Evolutionary conservation across 305 asterid species (phyloP), one percentile per base, ranked within the genome.

Genomic region (Fraxinus nigra): DNA sequence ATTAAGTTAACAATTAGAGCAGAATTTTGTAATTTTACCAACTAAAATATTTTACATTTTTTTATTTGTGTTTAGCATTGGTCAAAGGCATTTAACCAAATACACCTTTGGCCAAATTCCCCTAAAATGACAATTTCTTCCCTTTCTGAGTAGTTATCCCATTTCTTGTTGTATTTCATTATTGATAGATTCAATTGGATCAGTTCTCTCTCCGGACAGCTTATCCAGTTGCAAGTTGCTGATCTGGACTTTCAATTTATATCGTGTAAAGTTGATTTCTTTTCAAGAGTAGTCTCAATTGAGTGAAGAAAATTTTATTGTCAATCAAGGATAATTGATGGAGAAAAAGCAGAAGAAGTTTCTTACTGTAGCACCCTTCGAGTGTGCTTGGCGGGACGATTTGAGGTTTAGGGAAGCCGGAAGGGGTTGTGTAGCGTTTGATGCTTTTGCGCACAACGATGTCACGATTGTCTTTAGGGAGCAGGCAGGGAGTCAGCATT

Each of bases 361-460:
- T 81, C 94, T 95, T 8, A 95, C 98, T 0, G 99, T 95, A 63
- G 98, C 99, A 26, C 99, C 99, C 0, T 95, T 95, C 69, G 91
- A 95, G 87, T 95, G 98, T 78, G 98, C 98, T 30, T 95, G 99
- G 99, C 89, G 86, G 8, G 97, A 94, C 74, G 93, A 94, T 84
- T 85, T 94, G 79, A 85, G 95, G 86, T 95, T 95, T 77, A 87
- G 90, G 84, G 98, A 94, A 90, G 98, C 98, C 3, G 99, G 99
- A 40, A 86, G 99, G 83, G 99, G 99, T 46, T 95, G 99, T 82
- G 92, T 95, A 46, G 93, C 99, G 32, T 95, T 95, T 63, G 99
- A 95, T 87, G 99, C 99, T 75, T 95, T 95, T 24, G 99, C 98
- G 3, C 94, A 91, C 86, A 95, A 95, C 10, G 99, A 95, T 76